Evolutionary conservation across 768 basidiomycete species (phyloP).

Genomic region (Amanita molliuscula): DNA sequence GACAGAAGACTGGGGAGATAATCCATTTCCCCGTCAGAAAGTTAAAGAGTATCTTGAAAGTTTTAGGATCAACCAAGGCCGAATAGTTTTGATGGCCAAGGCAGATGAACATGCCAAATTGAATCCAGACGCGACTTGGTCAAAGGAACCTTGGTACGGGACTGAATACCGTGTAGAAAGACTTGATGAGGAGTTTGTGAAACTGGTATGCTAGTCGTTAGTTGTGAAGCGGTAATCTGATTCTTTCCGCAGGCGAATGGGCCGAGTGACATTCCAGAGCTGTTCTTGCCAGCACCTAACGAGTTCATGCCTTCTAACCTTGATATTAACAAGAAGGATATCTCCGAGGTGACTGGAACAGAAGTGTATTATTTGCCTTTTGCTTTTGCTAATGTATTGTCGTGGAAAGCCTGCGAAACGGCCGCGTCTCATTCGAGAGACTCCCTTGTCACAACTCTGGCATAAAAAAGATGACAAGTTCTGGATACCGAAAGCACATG

Average conservation of each 20-base stretch:
- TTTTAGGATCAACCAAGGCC: slow-evolving; percentile 47
- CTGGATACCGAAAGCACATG: slow-evolving; percentile 86
- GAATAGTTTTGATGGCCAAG: slow-evolving; percentile 75
- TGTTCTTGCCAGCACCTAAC: slow-evolving; percentile 79
- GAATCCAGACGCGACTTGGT: slow-evolving; percentile 39
- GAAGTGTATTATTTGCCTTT: not conserved
- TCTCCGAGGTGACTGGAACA: slow-evolving; percentile 39
- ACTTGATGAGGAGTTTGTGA: slow-evolving; percentile 53
- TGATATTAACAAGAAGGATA: slow-evolving; percentile 68
- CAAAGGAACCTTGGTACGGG: slow-evolving; percentile 86
- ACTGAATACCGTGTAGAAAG: slow-evolving; percentile 76
- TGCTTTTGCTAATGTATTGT: slow-evolving; percentile 6
- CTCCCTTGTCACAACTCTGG: slow-evolving; percentile 70
- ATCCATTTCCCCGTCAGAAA: slow-evolving; percentile 34
- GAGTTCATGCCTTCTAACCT: slow-evolving; percentile 85
- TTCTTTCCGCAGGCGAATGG: slow-evolving; percentile 40
- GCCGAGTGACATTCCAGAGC: slow-evolving; percentile 52
- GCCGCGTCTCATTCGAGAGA: slow-evolving; percentile 70
- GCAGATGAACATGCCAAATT: slow-evolving; percentile 48
- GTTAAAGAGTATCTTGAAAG: slow-evolving; percentile 52
- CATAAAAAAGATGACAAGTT: slow-evolving; percentile 96
- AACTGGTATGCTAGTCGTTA: slow-evolving; percentile 26
- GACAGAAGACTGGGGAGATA: slow-evolving; percentile 62
- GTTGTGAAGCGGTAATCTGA: not conserved
- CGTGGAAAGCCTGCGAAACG: slow-evolving; percentile 54